Percentiles rank a stretch among this genome's conserved stretches.
Evolutionary conservation across 2,329 filamentous ascomycete genomes (phyloP).

Genomic region (Claviceps citrina): DNA sequence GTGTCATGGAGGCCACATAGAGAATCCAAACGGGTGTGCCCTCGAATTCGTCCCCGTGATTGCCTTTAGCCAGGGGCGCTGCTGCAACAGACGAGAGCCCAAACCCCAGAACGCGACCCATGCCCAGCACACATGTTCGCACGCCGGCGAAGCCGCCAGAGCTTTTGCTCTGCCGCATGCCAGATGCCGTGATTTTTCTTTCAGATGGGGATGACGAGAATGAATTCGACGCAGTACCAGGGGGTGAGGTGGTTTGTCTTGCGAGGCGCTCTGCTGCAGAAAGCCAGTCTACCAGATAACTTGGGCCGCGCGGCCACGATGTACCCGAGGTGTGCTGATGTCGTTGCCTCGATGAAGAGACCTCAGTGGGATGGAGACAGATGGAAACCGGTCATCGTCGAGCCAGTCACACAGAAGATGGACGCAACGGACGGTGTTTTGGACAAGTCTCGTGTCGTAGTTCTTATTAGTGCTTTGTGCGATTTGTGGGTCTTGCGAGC

Average conservation of each 20-base stretch:
- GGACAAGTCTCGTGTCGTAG: too few relatives aligned
- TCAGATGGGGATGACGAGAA: neutral
- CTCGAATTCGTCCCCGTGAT: constrained; percentile 29
- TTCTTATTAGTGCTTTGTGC: too few relatives aligned
- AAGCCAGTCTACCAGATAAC: neutral
- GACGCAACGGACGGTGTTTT: too few relatives aligned
- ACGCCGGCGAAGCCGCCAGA: constrained; percentile 23
- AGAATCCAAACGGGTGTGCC: constrained; percentile 67
- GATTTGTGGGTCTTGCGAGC: too few relatives aligned
- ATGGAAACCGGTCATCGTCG: too few relatives aligned
- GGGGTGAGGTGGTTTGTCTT: neutral
- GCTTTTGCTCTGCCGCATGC: constrained; percentile 15
- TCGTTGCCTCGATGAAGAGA: too few relatives aligned
- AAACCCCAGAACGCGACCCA: constrained; percentile 35
- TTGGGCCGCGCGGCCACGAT: constrained; percentile 5
- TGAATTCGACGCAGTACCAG: neutral
- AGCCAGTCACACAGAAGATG: too few relatives aligned
- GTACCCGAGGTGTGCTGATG: too few relatives aligned
- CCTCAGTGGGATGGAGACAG: constrained; percentile 1
- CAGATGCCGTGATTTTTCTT: neutral
- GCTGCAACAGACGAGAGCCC: constrained; percentile 34
- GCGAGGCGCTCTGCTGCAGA: neutral
- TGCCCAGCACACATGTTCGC: constrained; percentile 34
- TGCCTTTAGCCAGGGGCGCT: constrained; percentile 24
- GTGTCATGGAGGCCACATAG: constrained; percentile 56